Base-by-base conservation (phyloP, 176 grass and related monocot genomes). In the Oropetium thomaeum region DNA sequence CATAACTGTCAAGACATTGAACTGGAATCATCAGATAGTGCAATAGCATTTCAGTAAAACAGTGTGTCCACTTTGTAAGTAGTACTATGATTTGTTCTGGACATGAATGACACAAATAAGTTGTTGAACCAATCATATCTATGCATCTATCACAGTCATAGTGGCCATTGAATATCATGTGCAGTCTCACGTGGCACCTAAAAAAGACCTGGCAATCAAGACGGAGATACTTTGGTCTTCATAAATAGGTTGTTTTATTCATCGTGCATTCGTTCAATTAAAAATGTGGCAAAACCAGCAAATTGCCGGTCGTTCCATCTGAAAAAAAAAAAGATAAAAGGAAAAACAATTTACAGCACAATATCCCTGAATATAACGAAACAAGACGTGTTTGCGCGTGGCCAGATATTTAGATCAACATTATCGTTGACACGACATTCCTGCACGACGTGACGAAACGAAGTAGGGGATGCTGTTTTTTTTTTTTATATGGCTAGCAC, bases 121-220 rank as follows among this genome's bases (percentile, higher is more conserved):
- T 60, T 71, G 79, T 47, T 37, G 49, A 49, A 34, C 49, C 16
- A 48, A 77, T n/a, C 55, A 3, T 61, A 16, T 40, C n/a, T n/a
- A 0, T 16, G 38, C 39, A 72, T 33, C 10, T n/a, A 47, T 71
- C 71, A 5, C 30, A 31, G 51, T 42, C 41, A 44, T 19, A n/a
- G 3, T 10, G 28, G 41, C 10, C 48, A 48, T 70, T 70, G 27
- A 77, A 49, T 48, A 65, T 31, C 28, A 19, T 37, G 22, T 12
- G 34, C 54, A n/a, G 28, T 49, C 65, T 77, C 73, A 87, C 73
- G 51, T 76, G 35, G 20, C 10, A 6, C 45, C 65, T 48, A 55
- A 76, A 32, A 20, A 58, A 45, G 8, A 5, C 35, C 13, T 12
- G 29, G 10, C 55, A 63, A 69, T 10, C 62, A 47, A n/a, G n/a